phyloP scores from a whole-genome alignment of 768 basidiomycete species.

The Mycena polygramma region DNA sequence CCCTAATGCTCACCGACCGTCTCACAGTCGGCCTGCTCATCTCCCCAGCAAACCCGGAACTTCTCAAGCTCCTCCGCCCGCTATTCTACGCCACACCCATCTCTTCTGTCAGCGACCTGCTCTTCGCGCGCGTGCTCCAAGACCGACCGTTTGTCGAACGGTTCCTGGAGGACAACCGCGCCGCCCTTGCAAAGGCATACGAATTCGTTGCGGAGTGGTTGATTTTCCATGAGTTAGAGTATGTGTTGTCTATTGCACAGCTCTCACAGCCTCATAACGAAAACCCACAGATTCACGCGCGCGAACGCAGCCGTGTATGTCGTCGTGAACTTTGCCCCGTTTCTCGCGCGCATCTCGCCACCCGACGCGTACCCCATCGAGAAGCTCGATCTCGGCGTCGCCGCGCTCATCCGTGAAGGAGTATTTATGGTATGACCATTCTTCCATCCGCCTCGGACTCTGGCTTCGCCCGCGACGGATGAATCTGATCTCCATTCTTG shows the following conservation, averaged over 20 bases:
- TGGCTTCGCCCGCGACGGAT: background rate
- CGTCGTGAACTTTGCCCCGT: constrained; percentile 36
- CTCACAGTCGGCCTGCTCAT: constrained; percentile 40
- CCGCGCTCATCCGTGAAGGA: constrained; percentile 23
- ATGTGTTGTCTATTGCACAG: background rate
- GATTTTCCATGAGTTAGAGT: constrained; percentile 37
- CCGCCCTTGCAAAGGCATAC: constrained; percentile 38
- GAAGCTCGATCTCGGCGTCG: constrained; percentile 29
- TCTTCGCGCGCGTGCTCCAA: constrained; percentile 43
- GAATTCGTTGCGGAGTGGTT: constrained; percentile 43
- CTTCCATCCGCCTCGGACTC: no score
- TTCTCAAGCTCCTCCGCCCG: constrained; percentile 39
- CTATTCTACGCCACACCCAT: constrained; percentile 40
- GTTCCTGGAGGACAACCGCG: constrained; percentile 40
- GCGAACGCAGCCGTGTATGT: constrained; percentile 35
- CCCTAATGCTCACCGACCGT: background rate
- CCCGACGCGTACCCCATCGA: constrained; percentile 2
- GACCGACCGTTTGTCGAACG: constrained; percentile 38
- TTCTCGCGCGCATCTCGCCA: constrained; percentile 26
- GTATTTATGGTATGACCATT: constrained; percentile 30
- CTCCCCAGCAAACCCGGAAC: constrained; percentile 33
- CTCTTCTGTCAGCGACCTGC: constrained; percentile 40
- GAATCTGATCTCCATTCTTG: background rate
- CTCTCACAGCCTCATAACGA: no score
- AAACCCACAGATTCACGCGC: constrained; percentile 29